phyloP scores from a whole-genome alignment of 768 basidiomycete genomes.

The Pulveroboletus sp. region DNA sequence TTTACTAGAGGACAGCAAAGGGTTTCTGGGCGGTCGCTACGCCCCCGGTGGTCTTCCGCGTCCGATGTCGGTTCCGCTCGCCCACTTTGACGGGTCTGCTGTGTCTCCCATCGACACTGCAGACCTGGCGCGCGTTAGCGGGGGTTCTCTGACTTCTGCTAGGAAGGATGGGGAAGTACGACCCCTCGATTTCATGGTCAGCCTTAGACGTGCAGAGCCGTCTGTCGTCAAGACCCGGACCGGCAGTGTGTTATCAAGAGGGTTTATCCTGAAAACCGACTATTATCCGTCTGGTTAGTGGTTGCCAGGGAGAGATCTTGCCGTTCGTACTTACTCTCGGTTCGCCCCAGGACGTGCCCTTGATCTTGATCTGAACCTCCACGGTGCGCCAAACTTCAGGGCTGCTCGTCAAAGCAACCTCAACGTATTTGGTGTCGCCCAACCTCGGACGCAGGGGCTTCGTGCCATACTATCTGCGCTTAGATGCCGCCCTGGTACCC shows the following conservation, averaged over 20 bases:
- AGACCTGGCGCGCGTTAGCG: slow-evolving; percentile 7
- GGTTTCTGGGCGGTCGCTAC: too few relatives aligned
- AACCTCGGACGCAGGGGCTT: slow-evolving; percentile 89
- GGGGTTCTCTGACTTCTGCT: background rate
- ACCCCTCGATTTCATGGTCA: slow-evolving; percentile 58
- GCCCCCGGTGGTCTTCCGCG: background rate
- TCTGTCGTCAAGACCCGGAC: slow-evolving; percentile 78
- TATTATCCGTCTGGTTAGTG: slow-evolving; percentile 69
- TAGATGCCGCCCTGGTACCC: slow-evolving; percentile 61
- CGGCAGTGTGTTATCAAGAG: slow-evolving; percentile 80
- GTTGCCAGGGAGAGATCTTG: background rate
- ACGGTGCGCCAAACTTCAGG: slow-evolving; percentile 95
- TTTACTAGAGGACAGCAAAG: background rate
- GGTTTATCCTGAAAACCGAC: slow-evolving; percentile 95
- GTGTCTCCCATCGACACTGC: slow-evolving; percentile 1
- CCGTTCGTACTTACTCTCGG: slow-evolving; percentile 2
- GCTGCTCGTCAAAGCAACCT: slow-evolving; percentile 72
- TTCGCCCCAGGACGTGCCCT: slow-evolving; percentile 66
- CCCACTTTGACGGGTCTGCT: slow-evolving; percentile 6
- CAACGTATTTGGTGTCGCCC: slow-evolving; percentile 93
- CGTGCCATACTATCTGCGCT: slow-evolving; percentile 86
- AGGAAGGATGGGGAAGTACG: slow-evolving; percentile 10
- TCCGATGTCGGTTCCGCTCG: slow-evolving; percentile 10
- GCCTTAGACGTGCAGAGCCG: slow-evolving; percentile 61
- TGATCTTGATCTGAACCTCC: slow-evolving; percentile 85